Base-by-base conservation (phyloP, 805 yeast species). In the Kluyveromyces starmeri region DNA sequence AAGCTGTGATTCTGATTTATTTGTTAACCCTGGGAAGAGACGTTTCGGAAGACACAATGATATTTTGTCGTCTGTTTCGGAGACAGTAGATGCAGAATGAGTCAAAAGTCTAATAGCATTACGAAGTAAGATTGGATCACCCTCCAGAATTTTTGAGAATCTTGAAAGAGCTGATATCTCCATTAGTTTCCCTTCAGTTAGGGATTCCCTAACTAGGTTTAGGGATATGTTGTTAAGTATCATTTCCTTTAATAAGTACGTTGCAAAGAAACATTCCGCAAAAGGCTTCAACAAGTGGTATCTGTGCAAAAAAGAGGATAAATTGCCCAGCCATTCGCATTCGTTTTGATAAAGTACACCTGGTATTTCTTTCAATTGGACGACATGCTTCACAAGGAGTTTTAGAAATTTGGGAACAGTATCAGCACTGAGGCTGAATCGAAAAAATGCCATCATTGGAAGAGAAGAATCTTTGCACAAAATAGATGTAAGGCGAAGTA, bases 221-320 rank as follows among this genome's bases (percentile, higher is more conserved):
- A 30, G 11, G n/a, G 16, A 10, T 9, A 30, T n/a, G 6, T 19
- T 15, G 7, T 19, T 19, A 8, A 18, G 18, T 14, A 30, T 15
- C 11, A 30, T 20, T 3, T 22, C 26, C n/a, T 30, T 30, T 3
- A 30, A 17, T 11, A 30, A 11, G 13, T 19, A 7, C 11, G 20
- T 16, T 18, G 20, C 33, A 20, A 30, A 30, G n/a, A 20, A 30
- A 9, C 16, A n/a, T 11, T n/a, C 26, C 4, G 15, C 10, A 30
- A 30, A 30, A 20, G n/a, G 23, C 22, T 30, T 18, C 8, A 26
- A 14, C n/a, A n/a, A n/a, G n/a, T n/a, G n/a, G n/a, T n/a, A n/a
- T n/a, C n/a, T n/a, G n/a, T n/a, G n/a, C n/a, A n/a, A n/a, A n/a
- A n/a, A n/a, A n/a, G n/a, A n/a, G n/a, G n/a, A n/a, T n/a, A n/a